These are phyloP conservation scores for Penicillium aurantiogriseum DNA, from an alignment of 2,329 filamentous ascomycete species.

Conservation along the genomic window DNA sequence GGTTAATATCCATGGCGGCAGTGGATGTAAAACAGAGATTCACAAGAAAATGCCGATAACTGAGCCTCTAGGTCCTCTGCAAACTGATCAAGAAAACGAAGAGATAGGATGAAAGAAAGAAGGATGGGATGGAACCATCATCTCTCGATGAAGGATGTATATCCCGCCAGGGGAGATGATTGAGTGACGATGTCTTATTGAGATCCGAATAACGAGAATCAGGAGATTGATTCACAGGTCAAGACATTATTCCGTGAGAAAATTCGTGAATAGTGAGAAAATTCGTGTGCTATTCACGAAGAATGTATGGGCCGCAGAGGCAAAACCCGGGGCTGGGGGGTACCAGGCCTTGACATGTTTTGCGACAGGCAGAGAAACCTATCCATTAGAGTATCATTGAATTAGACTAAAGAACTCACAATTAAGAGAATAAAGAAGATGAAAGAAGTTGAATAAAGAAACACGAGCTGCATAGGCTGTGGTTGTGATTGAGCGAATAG, in stretches of 20 bases:
- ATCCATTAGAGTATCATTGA: conserved; percentile 1
- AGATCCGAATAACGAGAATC: conserved; percentile 5
- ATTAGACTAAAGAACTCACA: background rate
- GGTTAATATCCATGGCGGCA: conserved; percentile 8
- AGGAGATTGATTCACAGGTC: conserved; percentile 5
- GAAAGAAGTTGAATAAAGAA: conserved; percentile 6
- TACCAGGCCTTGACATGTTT: background rate
- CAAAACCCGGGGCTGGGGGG: background rate
- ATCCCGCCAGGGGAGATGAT: background rate
- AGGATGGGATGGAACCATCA: background rate
- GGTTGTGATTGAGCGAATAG: conserved; percentile 3
- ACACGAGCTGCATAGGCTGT: background rate
- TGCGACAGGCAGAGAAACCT: conserved; percentile 4
- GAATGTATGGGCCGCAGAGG: conserved; percentile 14
- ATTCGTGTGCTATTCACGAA: background rate
- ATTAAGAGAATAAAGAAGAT: background rate
- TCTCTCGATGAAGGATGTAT: conserved; percentile 2
- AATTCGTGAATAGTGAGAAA: background rate
- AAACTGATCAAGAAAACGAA: background rate
- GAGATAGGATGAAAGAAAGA: background rate
- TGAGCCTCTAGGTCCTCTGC: background rate
- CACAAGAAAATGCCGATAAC: background rate
- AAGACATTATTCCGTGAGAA: conserved; percentile 3
- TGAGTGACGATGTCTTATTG: conserved; percentile 5
- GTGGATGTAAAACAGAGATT: background rate